Conservation (phyloP, 192 early-diverging fungal species). For the Pilobolus umbonatus region DNA sequence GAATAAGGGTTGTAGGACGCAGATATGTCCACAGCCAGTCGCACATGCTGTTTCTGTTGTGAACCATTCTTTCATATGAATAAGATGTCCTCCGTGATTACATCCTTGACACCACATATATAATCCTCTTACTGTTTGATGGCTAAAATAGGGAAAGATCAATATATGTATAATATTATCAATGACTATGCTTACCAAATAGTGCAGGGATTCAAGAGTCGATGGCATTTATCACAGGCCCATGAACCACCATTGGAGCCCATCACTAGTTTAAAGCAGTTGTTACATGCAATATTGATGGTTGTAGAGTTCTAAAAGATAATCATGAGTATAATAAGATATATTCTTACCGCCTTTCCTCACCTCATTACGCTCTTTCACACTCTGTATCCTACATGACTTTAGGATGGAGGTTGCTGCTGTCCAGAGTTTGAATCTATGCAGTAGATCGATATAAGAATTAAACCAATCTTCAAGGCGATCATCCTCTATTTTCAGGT, state of each 20-base stretch:
- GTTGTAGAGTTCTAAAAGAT: conserved; percentile 59
- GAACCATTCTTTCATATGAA: conserved; percentile 72
- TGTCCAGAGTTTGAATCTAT: conserved; percentile 66
- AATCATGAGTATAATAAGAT: background rate
- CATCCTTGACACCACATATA: conserved; percentile 81
- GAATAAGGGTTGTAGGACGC: conserved; percentile 36
- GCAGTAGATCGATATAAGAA: conserved; percentile 68
- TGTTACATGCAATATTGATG: conserved; percentile 63
- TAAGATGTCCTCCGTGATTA: conserved; percentile 74
- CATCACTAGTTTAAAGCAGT: conserved; percentile 58
- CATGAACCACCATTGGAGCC: conserved; percentile 47
- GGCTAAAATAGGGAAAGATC: conserved; percentile 39
- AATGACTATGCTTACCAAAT: conserved; percentile 48
- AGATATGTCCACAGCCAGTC: conserved; percentile 72
- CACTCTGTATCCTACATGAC: conserved; percentile 40
- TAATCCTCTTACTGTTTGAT: conserved; percentile 63
- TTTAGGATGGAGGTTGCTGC: conserved; percentile 58
- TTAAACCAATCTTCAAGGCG: conserved; percentile 60
- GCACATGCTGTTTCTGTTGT: conserved; percentile 54
- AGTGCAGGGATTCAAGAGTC: conserved; percentile 58
- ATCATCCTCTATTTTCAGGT: conserved; percentile 38
- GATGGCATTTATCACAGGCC: conserved; percentile 67
- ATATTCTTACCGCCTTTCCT: conserved; percentile 13
- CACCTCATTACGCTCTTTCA: conserved; percentile 51
- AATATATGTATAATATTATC: background rate